These are phyloP conservation scores for Fusarium pseudograminearum DNA, from an alignment of 2,329 filamentous ascomycete genomes.

Conservation along the genomic window DNA sequence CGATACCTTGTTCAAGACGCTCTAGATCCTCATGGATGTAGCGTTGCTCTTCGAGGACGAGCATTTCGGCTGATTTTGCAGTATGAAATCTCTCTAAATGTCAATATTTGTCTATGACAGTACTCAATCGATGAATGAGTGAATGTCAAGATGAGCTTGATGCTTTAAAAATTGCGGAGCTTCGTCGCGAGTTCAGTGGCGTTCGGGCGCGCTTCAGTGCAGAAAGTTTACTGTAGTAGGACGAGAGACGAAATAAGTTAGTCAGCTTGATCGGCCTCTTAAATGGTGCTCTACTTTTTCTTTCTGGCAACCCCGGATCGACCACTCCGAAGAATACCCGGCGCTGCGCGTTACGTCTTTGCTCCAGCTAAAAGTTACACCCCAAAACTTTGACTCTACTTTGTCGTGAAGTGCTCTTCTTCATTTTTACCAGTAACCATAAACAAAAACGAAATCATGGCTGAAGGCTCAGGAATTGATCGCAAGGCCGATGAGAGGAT, in stretches of 20 bases:
- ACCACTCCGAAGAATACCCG: conserved; percentile 51
- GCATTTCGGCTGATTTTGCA: conserved; percentile 62
- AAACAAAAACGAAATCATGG: conserved; percentile 71
- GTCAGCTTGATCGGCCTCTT: background rate
- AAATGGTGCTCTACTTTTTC: background rate
- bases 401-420: conserved; percentile 30
- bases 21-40: conserved; percentile 97
- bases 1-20: conserved; percentile 92
- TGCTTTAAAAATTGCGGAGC: conserved; percentile 47
- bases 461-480: conserved; percentile 84
- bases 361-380: conserved; percentile 27
- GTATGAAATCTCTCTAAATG: background rate
- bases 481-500: conserved; percentile 95
- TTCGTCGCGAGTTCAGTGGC: conserved; percentile 47
- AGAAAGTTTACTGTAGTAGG: background rate
- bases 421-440: background rate
- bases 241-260: background rate
- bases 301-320: background rate
- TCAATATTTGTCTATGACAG: background rate
- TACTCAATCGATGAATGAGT: conserved; percentile 1
- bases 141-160: conserved; percentile 32
- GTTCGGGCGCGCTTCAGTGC: conserved; percentile 28
- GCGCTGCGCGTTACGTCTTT: conserved; percentile 29
- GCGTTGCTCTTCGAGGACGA: conserved; percentile 93
- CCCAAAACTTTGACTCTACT: conserved; percentile 49